Evolutionary conservation across 1,284 basidiomycete species (phyloP).

Genomic region (Coniferiporia weirii): DNA sequence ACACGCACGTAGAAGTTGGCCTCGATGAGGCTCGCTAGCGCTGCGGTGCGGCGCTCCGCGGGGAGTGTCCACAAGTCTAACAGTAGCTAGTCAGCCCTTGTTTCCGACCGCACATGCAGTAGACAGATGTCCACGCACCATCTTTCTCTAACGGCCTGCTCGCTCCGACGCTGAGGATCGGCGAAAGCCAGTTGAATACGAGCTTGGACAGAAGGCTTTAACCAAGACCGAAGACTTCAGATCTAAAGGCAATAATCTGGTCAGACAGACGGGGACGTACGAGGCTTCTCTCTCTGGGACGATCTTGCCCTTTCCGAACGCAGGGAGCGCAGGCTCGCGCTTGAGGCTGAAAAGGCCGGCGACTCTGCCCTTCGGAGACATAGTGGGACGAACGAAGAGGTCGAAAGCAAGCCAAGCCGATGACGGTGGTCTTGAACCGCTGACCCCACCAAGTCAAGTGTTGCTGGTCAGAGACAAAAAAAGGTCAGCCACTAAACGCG

Average conservation of each 20-base stretch:
- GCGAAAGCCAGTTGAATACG: slow-evolving; percentile 15
- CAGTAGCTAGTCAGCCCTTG: background rate
- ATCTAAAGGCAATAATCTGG: background rate
- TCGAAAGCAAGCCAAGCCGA: too few species aligned
- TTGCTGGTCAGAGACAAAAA: too few species aligned
- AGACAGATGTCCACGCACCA: slow-evolving; percentile 4
- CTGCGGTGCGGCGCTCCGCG: slow-evolving; percentile 31
- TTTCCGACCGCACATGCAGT: background rate
- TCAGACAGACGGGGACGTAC: background rate
- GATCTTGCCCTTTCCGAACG: slow-evolving; percentile 14
- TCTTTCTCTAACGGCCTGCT: slow-evolving; percentile 16
- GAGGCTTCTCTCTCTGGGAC: slow-evolving; percentile 14
- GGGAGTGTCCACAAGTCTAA: slow-evolving; percentile 53
- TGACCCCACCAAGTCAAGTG: too few species aligned
- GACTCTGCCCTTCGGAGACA: too few species aligned
- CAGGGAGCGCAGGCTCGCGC: slow-evolving; percentile 14
- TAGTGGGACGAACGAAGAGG: too few species aligned
- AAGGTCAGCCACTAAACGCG: too few species aligned
- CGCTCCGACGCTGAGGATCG: slow-evolving; percentile 10
- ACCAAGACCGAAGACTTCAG: background rate
- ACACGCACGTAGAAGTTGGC: slow-evolving; percentile 44
- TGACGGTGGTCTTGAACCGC: too few species aligned
- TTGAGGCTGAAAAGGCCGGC: background rate
- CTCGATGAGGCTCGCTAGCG: slow-evolving; percentile 39
- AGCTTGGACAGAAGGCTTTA: slow-evolving; percentile 8